Conservation (phyloP, 345 rosid genomes). For the Garcia nutans region DNA sequence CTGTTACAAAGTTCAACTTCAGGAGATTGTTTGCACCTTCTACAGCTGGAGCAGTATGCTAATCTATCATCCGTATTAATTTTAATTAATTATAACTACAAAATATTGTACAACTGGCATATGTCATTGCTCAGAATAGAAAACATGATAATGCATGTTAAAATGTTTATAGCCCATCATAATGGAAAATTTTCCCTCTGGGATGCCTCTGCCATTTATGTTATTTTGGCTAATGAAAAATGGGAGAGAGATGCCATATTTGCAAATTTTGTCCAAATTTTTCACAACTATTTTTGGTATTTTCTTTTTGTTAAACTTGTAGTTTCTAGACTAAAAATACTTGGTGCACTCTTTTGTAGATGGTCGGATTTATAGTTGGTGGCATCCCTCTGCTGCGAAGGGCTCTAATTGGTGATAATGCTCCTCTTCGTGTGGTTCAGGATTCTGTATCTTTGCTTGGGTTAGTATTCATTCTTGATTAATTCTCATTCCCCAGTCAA, state of each 20-base stretch:
- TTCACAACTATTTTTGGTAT: too few relatives aligned
- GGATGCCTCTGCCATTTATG: too few relatives aligned
- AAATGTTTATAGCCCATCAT: neutral
- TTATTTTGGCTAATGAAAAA: too few relatives aligned
- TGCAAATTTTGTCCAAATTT: neutral
- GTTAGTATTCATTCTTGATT: conserved; percentile 14
- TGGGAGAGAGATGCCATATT: neutral
- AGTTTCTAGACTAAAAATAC: neutral
- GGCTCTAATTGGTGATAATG: conserved; percentile 28
- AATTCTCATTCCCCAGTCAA: neutral
- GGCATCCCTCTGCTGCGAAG: conserved; percentile 24
- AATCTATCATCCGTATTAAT: neutral
- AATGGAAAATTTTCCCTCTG: too few relatives aligned
- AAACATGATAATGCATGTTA: neutral
- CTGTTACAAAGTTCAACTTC: conserved; percentile 27
- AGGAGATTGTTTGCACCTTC: conserved; percentile 40
- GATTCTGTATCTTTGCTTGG: conserved; percentile 31
- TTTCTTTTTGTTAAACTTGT: neutral
- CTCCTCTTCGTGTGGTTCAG: conserved; percentile 35
- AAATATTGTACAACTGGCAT: neutral
- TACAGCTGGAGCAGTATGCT: conserved; percentile 41
- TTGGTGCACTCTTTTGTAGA: conserved; percentile 14
- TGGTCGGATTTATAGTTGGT: conserved; percentile 27
- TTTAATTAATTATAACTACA: neutral
- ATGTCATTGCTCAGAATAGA: neutral